These are phyloP conservation scores for Amauroascus niger DNA, from an alignment of 2,329 filamentous ascomycete genomes.

Conservation along the genomic window DNA sequence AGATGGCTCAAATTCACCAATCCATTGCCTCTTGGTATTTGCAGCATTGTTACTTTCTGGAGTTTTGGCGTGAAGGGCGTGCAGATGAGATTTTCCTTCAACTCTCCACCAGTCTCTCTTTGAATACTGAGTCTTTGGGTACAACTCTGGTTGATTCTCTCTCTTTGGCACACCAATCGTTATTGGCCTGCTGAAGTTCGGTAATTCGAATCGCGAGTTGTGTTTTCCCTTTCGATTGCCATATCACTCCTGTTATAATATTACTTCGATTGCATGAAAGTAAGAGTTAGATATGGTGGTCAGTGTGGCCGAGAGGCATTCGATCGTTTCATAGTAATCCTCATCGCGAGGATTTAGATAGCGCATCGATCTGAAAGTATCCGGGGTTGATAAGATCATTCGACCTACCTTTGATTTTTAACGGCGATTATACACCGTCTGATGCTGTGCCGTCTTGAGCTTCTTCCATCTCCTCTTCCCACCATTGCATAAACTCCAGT, in stretches of 20 bases:
- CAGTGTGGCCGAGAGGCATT: neutral
- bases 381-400: neutral
- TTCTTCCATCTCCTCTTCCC: slow-evolving; percentile 40
- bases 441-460: neutral
- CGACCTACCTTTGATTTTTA: slow-evolving; percentile 12
- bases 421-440: slow-evolving; percentile 17
- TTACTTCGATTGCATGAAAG: neutral
- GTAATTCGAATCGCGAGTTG: neutral
- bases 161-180: neutral
- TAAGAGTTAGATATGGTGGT: neutral
- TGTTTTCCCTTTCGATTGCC: neutral
- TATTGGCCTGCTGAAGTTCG: neutral
- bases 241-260: neutral
- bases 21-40: neutral
- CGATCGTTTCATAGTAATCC: neutral
- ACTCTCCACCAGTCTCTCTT: too few species aligned
- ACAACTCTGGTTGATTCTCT: neutral
- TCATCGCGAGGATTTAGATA: neutral
- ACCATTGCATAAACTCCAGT: slow-evolving; percentile 44
- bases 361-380: neutral
- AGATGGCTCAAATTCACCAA: neutral
- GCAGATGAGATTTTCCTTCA: neutral
- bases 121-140: neutral
- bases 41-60: neutral
- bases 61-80: too few species aligned